Evolutionary conservation across 2,329 filamentous ascomycete genomes (phyloP), one percentile per base, ranked within the genome.

Genomic region (Ceratocystis cubensis): DNA sequence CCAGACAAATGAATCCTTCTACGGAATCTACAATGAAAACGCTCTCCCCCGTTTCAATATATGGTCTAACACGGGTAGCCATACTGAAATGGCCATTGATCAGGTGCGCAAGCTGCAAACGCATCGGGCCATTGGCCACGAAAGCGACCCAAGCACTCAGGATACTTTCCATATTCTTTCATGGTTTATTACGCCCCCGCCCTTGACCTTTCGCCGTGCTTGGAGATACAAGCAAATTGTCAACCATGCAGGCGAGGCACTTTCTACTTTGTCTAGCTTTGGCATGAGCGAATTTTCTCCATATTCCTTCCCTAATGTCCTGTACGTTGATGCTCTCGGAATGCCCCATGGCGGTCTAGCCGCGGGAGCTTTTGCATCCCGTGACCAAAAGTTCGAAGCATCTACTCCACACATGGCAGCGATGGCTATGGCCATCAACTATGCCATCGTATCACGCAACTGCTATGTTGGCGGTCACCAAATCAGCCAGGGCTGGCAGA

Each of bases 281-380:
- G 67, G 20, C 22, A 65, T 66, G 28, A 63, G 64, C 59, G 53
- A 67, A 30, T 69, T 69, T 33, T 66, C 67, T 7, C 67, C 67
- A n/a, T 69, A 69, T 57, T 64, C 67, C 20, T 69, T 62, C 17
- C 67, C 67, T 17, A 69, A 69, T 37, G 67, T 69, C 17, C 33
- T 69, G 56, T 69, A 69, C 20, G 61, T 64, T n/a, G 67, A 69
- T 56, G 62, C 44, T 7, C 56, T 69, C 44, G 67, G 62, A 8
- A 64, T 64, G 57, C 65, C 67, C 5, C 59, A 68, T 30, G 61
- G 63, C 6, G 56, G 63, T 13, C 15, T 63, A 13, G 45, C 61
- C 20, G 65, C 65, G 3, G 57, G 61, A 5, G 53, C 65, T 44
- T 41, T 22, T 22, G 53, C 66, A 63, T 8, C 63, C 59, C 56